Percentiles rank a stretch among this genome's conserved stretches.
Evolutionary conservation across 2,329 filamentous ascomycete genomes (phyloP).

Genomic region (Rutstroemia sp.): DNA sequence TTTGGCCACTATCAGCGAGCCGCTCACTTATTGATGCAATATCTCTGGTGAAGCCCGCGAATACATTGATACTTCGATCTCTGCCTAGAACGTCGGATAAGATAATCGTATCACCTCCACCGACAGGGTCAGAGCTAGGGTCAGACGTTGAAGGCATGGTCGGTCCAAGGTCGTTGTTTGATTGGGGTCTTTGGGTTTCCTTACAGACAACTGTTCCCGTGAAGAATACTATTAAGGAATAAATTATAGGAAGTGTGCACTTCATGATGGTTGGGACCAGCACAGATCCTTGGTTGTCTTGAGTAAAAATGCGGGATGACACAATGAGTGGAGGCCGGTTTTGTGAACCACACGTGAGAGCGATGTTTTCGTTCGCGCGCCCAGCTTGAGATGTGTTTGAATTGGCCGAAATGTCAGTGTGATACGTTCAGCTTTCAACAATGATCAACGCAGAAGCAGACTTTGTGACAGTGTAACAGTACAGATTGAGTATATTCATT

Average conservation of each 20-base stretch:
- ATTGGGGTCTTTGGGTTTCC: conserved; percentile 14
- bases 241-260: not conserved
- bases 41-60: conserved; percentile 73
- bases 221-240: conserved; percentile 14
- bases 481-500: no score
- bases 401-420: no score
- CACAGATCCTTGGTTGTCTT: not conserved
- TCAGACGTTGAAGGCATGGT: conserved; percentile 19
- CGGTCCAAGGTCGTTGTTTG: conserved; percentile 19
- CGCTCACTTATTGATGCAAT: conserved; percentile 61
- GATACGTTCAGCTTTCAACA: no score
- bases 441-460: no score
- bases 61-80: conserved; percentile 73
- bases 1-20: conserved; percentile 56
- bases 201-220: conserved; percentile 7
- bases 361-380: no score
- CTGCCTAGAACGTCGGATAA: conserved; percentile 80
- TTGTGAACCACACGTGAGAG: no score
- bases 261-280: not conserved
- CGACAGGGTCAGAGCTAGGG: conserved; percentile 18
- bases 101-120: conserved; percentile 45
- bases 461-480: no score
- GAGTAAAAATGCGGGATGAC: conserved; percentile 7
- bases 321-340: not conserved
- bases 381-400: no score